Evolutionary conservation across 495 filamentous ascomycete species (phyloP), one percentile per base, ranked within the genome.

Genomic region (Alectoria sarmentosa): DNA sequence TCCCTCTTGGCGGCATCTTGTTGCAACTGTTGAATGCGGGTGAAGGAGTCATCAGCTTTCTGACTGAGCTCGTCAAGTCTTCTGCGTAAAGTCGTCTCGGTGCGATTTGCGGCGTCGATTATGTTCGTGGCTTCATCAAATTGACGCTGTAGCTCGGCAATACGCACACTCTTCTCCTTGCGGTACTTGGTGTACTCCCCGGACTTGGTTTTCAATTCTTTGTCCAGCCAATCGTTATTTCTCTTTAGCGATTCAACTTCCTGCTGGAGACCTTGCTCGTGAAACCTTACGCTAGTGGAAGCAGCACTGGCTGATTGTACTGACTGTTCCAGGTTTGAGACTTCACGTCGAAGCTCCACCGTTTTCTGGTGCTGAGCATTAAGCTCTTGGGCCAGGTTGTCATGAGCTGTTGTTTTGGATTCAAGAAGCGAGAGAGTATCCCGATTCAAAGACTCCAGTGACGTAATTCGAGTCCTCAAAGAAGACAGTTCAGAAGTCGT

Each of bases 171-270:
- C 80, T 97, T 98, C 73, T 99, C 94, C 69, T 96, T 98, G 63
- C 95, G 86, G 78, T 89, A 95, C 67, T 92, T 96, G 64, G 91
- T 82, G 55, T 90, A 84, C 69, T 98, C 95, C 39, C 84, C 83
- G 54, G 78, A 85, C 74, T 96, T 96, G 0, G 90, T 92, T 76
- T 95, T 92, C 30, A 98, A 79, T 74, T 98, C 95, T 30, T 79
- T 83, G 65, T 95, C 91, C 56, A 91, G 86, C 88, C 90, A 98
- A 64, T 98, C 95, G 66, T 90, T 92, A 76, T 88, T 95, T 66
- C 85, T 87, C 71, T 90, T 90, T 19, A 91, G 84, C 30, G 90
- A 78, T 32, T 95, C 91, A 60, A 97, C 77, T 73, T 98, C 92
- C 70, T 96, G 92, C 72, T 93, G 86, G 28, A 96, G 79, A 48